A percentile compares a stretch with the other conserved stretches of the same genome.
Evolutionary conservation across 129 eudicot species (phyloP).

Genomic region (Apium graveolens): DNA sequence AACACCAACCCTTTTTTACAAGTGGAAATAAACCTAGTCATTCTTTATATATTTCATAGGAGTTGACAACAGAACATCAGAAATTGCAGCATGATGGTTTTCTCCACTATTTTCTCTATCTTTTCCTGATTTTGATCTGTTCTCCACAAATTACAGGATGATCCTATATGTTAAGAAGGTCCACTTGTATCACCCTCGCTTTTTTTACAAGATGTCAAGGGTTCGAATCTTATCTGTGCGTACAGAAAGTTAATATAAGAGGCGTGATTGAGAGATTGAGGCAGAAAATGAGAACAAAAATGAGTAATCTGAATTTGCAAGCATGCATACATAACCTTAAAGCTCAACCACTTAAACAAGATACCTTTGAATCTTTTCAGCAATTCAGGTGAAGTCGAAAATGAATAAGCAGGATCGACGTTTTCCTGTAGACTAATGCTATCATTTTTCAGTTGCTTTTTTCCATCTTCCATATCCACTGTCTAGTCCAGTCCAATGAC

Average conservation of each 20-base stretch:
- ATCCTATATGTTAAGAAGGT: no score
- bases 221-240: no score
- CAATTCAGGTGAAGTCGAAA: constrained; percentile 64
- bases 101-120: not conserved
- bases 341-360: not conserved
- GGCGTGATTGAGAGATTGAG: no score
- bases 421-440: constrained; percentile 22
- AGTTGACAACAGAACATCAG: not conserved
- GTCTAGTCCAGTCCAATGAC: constrained; percentile 97
- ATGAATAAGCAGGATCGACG: constrained; percentile 80
- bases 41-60: not conserved
- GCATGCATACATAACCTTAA: no score
- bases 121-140: not conserved
- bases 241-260: no score
- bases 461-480: constrained; percentile 94
- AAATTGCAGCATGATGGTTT: not conserved
- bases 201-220: no score
- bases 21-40: constrained; percentile 14
- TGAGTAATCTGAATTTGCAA: no score
- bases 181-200: no score
- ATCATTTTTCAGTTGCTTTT: constrained; percentile 61
- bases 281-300: no score
- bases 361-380: constrained; percentile 73
- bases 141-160: not conserved
- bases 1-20: not conserved